Base-by-base conservation (phyloP, 2,329 filamentous ascomycete species). In the Ophiosphaerella korrae region DNA sequence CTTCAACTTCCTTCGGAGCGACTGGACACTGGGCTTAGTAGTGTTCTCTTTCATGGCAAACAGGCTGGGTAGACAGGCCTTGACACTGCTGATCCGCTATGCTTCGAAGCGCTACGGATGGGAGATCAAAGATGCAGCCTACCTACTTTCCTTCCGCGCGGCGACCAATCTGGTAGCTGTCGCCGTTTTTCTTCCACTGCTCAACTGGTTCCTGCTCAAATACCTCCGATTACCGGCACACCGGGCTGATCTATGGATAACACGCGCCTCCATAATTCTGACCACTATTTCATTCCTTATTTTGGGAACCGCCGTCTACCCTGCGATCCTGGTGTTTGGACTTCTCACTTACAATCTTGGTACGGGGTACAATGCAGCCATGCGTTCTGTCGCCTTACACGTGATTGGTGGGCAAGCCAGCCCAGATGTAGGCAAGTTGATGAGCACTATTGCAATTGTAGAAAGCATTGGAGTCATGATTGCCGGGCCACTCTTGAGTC, bases 81-180 rank as follows among this genome's bases (percentile, higher is more conserved):
- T 77, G 13, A 76, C 73, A 54, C 72, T 82, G 45, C 60, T 82
- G 12, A 71, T 80, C n/a, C 77, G 80, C 50, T 82, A 82, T 58
- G 77, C 80, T 14, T 81, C 79, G 1, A 78, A 77, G n/a, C 71
- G 79, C 21, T 82, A 81, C 48, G 59, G 64, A 21, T 81, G 79
- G 77, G 74, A 75, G 31, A 68, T 82, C 14, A 76, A 78, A 47
- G 63, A 72, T 39, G 70, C 70, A 8, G 63, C 68, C 9, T 71
- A 72, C 33, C 63, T 81, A 16, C 68, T 78, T 4, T 78, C 78
- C 0, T 73, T 80, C 43, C 77, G 78, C 50, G 77, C 78, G 2
- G 76, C 74, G 2, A 71, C 79, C 7, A 79, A 78, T 31, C 75
- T 81, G 5, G 70, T 78, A 3, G 66, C 80, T 2, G 75, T 82